Base-by-base conservation (phyloP, 345 rosid species). In the Acer saccharum region DNA sequence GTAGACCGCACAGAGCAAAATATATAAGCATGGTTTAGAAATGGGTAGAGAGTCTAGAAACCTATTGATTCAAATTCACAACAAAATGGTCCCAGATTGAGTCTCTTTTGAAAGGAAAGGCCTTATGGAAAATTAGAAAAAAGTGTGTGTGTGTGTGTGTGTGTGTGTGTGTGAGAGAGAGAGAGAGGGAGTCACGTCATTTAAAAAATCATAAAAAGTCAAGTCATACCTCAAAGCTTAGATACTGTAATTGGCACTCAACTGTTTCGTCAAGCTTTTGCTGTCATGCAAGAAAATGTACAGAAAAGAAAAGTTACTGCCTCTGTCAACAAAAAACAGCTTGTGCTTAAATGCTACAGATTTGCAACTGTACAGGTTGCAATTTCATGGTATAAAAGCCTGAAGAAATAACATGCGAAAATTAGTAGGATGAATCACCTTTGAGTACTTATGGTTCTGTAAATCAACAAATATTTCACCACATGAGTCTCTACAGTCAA, bases 391-490 rank as follows among this genome's bases (percentile, higher is more conserved):
- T 23, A 41, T 12, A n/a, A 48, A 60, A n/a, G 54, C 3, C 20
- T 27, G 18, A 64, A 1, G n/a, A 43, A 21, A 17, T 18, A 48
- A 64, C 61, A 74, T 20, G 64, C 27, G 17, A 25, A 2, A 73
- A 4, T 12, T 3, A 14, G 61, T 41, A 67, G 65, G 70, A 67
- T 71, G 10, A 43, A 17, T 75, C 64, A 85, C 86, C 65, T 66
- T 65, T 23, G 90, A 58, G 62, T 87, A 90, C 73, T 86, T 89
- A 79, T 92, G 89, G 32, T 85, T 82, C 81, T 89, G 94, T 79
- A 96, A 83, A 79, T 96, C 98, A 35, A 91, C 97, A 80, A 96
- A 96, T 41, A 96, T 90, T 85, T 96, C 97, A 69, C 97, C 98
- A 69, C 88, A 90, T 6, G 93, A 92, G 81, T 89, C 92, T 82